Conservation (phyloP, 148 eudicot species). For the Rheum nobile region DNA sequence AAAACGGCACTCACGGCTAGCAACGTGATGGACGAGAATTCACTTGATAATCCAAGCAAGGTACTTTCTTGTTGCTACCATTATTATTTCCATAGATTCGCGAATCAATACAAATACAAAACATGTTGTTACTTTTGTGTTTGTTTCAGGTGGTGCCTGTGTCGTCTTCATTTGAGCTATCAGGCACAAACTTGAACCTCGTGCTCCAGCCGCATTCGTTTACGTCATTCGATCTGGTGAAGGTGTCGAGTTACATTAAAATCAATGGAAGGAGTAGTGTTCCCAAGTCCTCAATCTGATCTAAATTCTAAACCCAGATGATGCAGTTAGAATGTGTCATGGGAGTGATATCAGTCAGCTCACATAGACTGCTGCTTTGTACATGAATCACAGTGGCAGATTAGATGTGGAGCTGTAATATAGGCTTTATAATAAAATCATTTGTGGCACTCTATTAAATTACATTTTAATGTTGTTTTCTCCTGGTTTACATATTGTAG, state of each 20-base stretch:
- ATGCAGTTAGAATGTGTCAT: background rate
- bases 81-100: background rate
- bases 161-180: slow-evolving; percentile 7
- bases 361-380: background rate
- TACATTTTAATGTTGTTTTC: background rate
- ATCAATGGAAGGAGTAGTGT: background rate
- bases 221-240: slow-evolving; percentile 22
- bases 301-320: background rate
- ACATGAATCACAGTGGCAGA: background rate
- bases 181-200: slow-evolving; percentile 10
- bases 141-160: slow-evolving; percentile 24
- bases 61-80: slow-evolving; percentile 20
- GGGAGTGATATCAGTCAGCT: background rate
- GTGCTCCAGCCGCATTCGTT: slow-evolving; percentile 21
- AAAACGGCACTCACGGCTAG: slow-evolving; percentile 49
- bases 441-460: background rate
- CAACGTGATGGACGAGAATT: slow-evolving; percentile 74
- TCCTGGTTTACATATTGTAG: background rate
- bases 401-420: slow-evolving; percentile 1
- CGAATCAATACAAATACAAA: no score
- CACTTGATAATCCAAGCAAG: slow-evolving; percentile 64
- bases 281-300: slow-evolving; percentile 6
- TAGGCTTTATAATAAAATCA: background rate
- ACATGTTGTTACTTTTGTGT: background rate
- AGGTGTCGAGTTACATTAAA: slow-evolving; percentile 2